phyloP scores from a whole-genome alignment of 306 rosid species.

The Quercus mongolica region DNA sequence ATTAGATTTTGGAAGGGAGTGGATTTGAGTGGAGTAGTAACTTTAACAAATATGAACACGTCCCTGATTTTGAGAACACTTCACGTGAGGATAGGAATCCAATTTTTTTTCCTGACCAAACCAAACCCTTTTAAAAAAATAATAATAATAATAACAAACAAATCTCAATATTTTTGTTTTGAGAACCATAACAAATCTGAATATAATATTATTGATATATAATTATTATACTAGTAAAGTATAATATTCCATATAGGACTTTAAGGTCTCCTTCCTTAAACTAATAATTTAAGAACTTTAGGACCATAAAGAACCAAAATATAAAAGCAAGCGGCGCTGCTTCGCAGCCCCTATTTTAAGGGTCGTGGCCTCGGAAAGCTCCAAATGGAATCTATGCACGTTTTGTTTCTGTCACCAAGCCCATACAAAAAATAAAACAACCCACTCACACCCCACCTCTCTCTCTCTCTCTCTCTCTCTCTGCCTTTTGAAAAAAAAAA shows the following conservation, averaged over 20 bases:
- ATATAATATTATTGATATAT: neutral
- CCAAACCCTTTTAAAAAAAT: constrained; percentile 10
- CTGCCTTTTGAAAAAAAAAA: neutral
- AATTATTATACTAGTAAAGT: neutral
- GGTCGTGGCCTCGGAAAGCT: constrained; percentile 60
- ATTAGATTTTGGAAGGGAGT: constrained; percentile 27
- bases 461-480: neutral
- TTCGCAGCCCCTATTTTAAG: constrained; percentile 46
- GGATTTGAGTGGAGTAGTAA: constrained; percentile 38
- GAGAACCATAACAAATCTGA: neutral
- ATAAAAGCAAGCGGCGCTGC: constrained; percentile 57
- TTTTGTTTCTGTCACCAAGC: constrained; percentile 35
- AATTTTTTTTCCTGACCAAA: constrained; percentile 23
- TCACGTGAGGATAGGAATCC: constrained; percentile 76
- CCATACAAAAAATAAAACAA: neutral
- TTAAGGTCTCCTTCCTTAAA: constrained; percentile 23
- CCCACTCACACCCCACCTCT: neutral
- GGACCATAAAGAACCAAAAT: constrained; percentile 47
- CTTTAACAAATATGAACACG: constrained; percentile 48
- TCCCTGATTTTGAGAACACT: constrained; percentile 79
- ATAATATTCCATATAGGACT: constrained; percentile 1
- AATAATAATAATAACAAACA: neutral
- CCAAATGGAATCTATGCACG: constrained; percentile 56
- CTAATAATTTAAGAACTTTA: constrained; percentile 29
- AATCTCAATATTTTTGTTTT: neutral